A percentile compares a stretch with the other conserved stretches of the same genome.
Conservation (phyloP, 495 filamentous ascomycete genomes). For the Hyphodiscus hymeniophilus region DNA sequence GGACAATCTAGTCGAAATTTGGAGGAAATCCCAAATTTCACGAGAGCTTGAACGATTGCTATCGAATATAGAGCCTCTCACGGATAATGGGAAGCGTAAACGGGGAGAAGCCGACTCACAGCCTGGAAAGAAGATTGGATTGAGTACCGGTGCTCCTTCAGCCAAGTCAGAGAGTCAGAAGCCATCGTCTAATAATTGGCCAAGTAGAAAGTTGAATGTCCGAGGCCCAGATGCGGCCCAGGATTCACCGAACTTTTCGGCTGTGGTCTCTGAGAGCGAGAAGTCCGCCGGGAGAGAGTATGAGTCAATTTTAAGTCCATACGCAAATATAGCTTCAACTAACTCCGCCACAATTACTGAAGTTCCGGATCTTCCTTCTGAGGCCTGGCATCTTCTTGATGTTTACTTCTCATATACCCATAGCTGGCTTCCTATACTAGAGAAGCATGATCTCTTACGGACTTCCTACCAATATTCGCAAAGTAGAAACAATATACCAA, state of each 20-base stretch:
- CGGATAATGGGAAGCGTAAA: slow-evolving; percentile 22
- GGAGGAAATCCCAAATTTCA: slow-evolving; percentile 47
- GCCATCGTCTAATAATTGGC: not conserved
- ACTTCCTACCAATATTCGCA: slow-evolving; percentile 34
- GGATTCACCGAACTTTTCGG: not conserved
- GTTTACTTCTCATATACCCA: slow-evolving; percentile 67
- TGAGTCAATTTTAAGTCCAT: slow-evolving; percentile 24
- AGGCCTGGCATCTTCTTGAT: slow-evolving; percentile 59
- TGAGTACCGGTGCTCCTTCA: not conserved
- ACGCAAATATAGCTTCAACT: slow-evolving; percentile 28
- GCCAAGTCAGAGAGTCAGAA: too few relatives aligned
- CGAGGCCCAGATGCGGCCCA: not conserved
- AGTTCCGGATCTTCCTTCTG: slow-evolving; percentile 35
- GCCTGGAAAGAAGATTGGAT: slow-evolving; percentile 25
- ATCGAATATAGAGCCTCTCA: slow-evolving; percentile 26
- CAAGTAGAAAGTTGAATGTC: not conserved
- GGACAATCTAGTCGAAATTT: slow-evolving; percentile 47
- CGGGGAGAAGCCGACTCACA: slow-evolving; percentile 25
- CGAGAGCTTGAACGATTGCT: slow-evolving; percentile 47
- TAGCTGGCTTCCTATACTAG: slow-evolving; percentile 63
- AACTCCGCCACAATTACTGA: slow-evolving; percentile 25
- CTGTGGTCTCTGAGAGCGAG: slow-evolving; percentile 1
- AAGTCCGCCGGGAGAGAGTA: not conserved
- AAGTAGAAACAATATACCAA: slow-evolving; percentile 16
- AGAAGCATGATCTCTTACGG: slow-evolving; percentile 56